Evolutionary conservation across 805 yeast species (phyloP).

Genomic region (Candida sanyiensis): DNA sequence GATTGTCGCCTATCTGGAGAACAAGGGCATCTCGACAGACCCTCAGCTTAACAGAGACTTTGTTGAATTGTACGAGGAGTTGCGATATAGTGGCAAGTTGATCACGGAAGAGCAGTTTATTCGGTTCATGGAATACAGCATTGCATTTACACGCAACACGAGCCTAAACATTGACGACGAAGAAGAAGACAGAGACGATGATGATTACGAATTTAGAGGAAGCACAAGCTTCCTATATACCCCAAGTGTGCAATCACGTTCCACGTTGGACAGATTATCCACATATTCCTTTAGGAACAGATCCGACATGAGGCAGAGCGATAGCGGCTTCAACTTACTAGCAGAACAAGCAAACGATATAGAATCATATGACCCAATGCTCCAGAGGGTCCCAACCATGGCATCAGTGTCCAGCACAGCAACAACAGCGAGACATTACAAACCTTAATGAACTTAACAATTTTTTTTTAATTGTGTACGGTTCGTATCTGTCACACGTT

Average conservation of each 20-base stretch:
- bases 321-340: neutral
- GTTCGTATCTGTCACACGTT: constrained; percentile 24
- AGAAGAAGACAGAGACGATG: neutral
- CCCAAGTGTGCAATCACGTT: constrained; percentile 6
- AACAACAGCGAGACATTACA: constrained; percentile 14
- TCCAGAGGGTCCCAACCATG: constrained; percentile 4
- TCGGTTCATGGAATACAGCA: constrained; percentile 46
- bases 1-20: constrained; percentile 32
- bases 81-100: constrained; percentile 59
- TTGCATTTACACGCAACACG: constrained; percentile 28
- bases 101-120: constrained; percentile 56
- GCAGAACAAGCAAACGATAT: neutral
- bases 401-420: constrained; percentile 14
- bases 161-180: constrained; percentile 10
- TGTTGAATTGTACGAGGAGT: constrained; percentile 55
- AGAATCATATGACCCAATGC: neutral
- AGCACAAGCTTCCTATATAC: constrained; percentile 6
- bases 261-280: constrained; percentile 10
- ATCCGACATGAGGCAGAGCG: neutral
- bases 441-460: neutral
- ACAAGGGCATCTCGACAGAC: constrained; percentile 19
- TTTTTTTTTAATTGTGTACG: constrained; percentile 9
- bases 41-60: constrained; percentile 27
- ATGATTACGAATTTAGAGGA: neutral
- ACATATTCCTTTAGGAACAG: constrained; percentile 8